Percentiles rank a stretch among this genome's conserved stretches.
phyloP scores from a whole-genome alignment of 176 grass and related monocot genomes.

The Oryza coarctata region DNA sequence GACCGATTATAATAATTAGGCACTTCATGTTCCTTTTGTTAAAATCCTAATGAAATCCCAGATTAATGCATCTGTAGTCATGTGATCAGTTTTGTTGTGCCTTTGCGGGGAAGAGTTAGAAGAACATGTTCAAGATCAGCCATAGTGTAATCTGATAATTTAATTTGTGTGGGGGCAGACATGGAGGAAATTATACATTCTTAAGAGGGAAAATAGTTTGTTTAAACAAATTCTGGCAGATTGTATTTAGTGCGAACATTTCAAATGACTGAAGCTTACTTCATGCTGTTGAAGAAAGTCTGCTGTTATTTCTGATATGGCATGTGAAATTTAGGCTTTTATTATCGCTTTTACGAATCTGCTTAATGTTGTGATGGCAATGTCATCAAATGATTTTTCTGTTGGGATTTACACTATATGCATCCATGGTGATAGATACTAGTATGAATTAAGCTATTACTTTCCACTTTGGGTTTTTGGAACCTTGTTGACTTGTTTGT shows the following conservation, averaged over 20 bases:
- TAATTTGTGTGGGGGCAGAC: not conserved
- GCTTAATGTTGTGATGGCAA: not conserved
- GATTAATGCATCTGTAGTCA: not conserved
- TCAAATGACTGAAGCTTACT: not conserved
- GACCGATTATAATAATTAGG: not conserved
- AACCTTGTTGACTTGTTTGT: conserved; percentile 6
- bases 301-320: not conserved
- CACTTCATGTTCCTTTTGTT: not conserved
- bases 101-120: not conserved
- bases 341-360: not conserved
- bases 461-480: not conserved
- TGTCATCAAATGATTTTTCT: not conserved
- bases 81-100: not conserved
- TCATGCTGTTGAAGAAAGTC: not conserved
- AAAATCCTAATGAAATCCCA: not conserved
- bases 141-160: not conserved
- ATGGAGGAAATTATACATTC: not conserved
- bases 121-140: not conserved
- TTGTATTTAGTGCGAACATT: not conserved
- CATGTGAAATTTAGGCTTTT: conserved; percentile 2
- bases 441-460: not conserved
- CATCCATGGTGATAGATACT: not conserved
- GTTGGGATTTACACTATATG: not conserved
- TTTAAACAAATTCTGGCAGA: not conserved
- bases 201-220: not conserved